Conservation (phyloP, 2,329 filamentous ascomycete species). For the Pleoardoris graminearum region DNA sequence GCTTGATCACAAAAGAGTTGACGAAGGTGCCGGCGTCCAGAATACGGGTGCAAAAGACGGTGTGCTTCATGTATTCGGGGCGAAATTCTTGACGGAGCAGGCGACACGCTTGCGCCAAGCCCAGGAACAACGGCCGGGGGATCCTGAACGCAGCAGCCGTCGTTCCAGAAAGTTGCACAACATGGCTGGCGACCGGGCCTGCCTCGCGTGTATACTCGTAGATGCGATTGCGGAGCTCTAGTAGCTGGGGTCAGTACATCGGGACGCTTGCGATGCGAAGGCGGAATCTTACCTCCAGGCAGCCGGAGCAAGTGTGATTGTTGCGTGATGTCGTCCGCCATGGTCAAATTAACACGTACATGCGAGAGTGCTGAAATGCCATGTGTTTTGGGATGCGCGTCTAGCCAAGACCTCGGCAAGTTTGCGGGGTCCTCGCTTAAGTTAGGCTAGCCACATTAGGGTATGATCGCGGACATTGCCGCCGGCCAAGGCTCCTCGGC, state of each 20-base stretch:
- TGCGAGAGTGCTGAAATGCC: too few species aligned
- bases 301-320: background rate
- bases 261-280: background rate
- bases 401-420: too few species aligned
- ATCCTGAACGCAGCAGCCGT: background rate
- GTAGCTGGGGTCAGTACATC: background rate
- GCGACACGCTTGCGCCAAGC: background rate
- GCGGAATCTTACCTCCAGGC: background rate
- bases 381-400: too few species aligned
- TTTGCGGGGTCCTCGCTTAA: too few species aligned
- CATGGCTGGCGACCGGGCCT: background rate
- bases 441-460: too few species aligned
- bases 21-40: background rate
- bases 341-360: too few species aligned
- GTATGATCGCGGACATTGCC: too few species aligned
- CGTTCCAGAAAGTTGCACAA: background rate
- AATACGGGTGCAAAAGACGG: background rate
- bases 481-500: too few species aligned
- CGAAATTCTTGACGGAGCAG: background rate
- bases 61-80: background rate
- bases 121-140: background rate
- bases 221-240: constrained; percentile 1
- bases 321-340: background rate
- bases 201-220: background rate
- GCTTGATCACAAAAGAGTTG: background rate